phyloP scores from a whole-genome alignment of 2,329 filamentous ascomycete species.

The Fusarium globosum region DNA sequence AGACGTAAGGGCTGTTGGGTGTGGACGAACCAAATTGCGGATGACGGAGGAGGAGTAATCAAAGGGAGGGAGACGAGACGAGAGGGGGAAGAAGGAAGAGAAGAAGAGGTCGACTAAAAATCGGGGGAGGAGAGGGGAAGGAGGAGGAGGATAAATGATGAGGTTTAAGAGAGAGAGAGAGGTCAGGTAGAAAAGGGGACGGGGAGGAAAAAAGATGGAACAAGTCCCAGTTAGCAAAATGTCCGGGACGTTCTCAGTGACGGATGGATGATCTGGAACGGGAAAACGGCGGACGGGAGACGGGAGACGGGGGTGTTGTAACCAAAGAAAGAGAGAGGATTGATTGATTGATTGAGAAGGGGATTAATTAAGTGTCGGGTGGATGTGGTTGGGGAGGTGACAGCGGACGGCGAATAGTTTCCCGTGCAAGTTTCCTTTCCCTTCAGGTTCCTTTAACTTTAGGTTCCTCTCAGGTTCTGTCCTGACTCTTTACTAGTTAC shows the following conservation, averaged over 20 bases:
- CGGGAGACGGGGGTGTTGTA: slow-evolving; percentile 34
- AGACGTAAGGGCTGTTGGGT: slow-evolving; percentile 30
- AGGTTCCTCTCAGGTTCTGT: not conserved
- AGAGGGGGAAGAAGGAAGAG: slow-evolving; percentile 3
- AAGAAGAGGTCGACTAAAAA: slow-evolving; percentile 24
- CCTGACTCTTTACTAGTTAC: not conserved
- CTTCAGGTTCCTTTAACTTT: slow-evolving; percentile 14
- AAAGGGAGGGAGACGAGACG: slow-evolving; percentile 22
- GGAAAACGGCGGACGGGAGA: slow-evolving; percentile 43
- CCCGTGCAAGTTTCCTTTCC: slow-evolving; percentile 33
- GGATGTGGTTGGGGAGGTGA: slow-evolving; percentile 45
- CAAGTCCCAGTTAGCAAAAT: slow-evolving; percentile 34
- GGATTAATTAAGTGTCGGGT: slow-evolving; percentile 28
- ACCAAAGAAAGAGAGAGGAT: slow-evolving; percentile 2
- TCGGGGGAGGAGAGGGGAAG: slow-evolving; percentile 15
- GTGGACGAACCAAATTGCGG: slow-evolving; percentile 26
- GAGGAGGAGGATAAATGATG: slow-evolving; percentile 26
- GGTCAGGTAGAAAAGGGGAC: slow-evolving; percentile 19
- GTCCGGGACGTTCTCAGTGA: slow-evolving; percentile 27
- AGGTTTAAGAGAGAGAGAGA: slow-evolving; percentile 16
- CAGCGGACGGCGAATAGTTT: slow-evolving; percentile 33
- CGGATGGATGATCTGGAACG: slow-evolving; percentile 45
- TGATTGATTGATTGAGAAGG: slow-evolving; percentile 28
- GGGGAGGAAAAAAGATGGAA: slow-evolving; percentile 31
- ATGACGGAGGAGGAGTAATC: slow-evolving; percentile 22